These are phyloP conservation scores for Coelastrella sp. DNA, from an alignment of 139 green algal species.

Conservation along the genomic window DNA sequence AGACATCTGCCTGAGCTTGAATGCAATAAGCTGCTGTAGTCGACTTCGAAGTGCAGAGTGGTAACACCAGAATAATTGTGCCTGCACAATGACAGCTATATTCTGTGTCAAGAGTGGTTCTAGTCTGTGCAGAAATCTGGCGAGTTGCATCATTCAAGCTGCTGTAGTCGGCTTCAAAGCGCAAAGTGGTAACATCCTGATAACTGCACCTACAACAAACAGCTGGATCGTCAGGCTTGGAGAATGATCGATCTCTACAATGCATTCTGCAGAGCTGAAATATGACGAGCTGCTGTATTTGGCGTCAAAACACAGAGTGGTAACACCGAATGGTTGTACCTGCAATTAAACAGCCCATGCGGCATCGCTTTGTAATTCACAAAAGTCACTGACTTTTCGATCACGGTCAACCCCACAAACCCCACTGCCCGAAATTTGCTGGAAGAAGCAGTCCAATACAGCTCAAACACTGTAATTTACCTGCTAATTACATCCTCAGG, in stretches of 20 bases:
- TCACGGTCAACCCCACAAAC: too few relatives aligned
- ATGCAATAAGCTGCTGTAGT: constrained; percentile 79
- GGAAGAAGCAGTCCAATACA: too few relatives aligned
- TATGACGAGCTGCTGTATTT: constrained; percentile 80
- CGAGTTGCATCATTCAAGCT: constrained; percentile 84
- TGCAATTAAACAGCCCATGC: background rate
- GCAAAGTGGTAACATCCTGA: constrained; percentile 55
- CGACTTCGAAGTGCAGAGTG: constrained; percentile 68
- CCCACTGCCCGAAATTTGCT: too few relatives aligned
- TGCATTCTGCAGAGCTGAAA: constrained; percentile 69
- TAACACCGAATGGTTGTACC: constrained; percentile 69
- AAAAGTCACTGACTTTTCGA: too few relatives aligned
- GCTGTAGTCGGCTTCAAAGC: constrained; percentile 75
- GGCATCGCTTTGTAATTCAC: too few relatives aligned
- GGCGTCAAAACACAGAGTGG: constrained; percentile 65
- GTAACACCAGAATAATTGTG: constrained; percentile 67
- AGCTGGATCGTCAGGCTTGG: too few relatives aligned
- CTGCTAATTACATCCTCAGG: constrained; percentile 16
- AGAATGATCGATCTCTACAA: constrained; percentile 51
- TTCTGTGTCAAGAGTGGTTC: too few relatives aligned
- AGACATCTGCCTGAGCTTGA: constrained; percentile 79
- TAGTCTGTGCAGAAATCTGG: too few relatives aligned
- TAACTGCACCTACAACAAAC: constrained; percentile 61
- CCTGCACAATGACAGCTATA: constrained; percentile 36
- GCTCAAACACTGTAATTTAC: background rate